These are phyloP conservation scores for Pelargonium citronellum DNA, from an alignment of 441 rosid genomes.

Conservation along the genomic window DNA sequence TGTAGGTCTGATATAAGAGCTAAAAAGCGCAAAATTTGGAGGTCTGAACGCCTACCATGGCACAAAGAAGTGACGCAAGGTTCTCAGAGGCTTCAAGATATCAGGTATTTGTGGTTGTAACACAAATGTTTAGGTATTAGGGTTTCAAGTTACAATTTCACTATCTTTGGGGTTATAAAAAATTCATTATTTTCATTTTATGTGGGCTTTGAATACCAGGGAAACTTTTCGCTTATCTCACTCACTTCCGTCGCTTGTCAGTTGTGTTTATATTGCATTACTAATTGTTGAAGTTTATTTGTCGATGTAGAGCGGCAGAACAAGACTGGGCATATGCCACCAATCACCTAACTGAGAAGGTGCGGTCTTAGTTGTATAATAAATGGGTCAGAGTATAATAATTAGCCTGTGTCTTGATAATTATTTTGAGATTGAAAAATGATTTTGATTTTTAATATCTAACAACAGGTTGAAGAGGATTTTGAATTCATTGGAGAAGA, in stretches of 20 bases:
- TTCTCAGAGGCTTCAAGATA: constrained; percentile 36
- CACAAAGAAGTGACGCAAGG: constrained; percentile 49
- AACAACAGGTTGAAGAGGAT: constrained; percentile 54
- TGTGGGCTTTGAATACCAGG: too few relatives aligned
- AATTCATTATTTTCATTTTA: background rate
- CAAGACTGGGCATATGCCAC: constrained; percentile 59
- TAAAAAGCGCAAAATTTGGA: constrained; percentile 52
- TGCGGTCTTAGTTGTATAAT: constrained; percentile 23
- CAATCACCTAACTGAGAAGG: constrained; percentile 71
- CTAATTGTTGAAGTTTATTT: background rate
- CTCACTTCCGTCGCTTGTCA: background rate
- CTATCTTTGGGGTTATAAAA: background rate
- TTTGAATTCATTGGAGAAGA: constrained; percentile 26
- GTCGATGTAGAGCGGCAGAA: constrained; percentile 57
- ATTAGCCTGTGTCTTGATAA: too few relatives aligned
- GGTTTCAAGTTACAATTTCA: background rate
- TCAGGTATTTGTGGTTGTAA: constrained; percentile 41
- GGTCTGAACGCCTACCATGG: constrained; percentile 50
- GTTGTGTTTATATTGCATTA: constrained; percentile 8
- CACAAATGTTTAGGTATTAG: background rate
- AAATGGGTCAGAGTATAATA: background rate
- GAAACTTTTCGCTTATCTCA: too few relatives aligned
- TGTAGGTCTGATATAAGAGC: constrained; percentile 26
- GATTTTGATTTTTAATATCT: constrained; percentile 20
- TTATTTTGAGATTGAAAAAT: background rate